Percentiles rank a stretch among this genome's conserved stretches.
Conservation (phyloP, 257 asterid genomes). For the Avicennia marina region DNA sequence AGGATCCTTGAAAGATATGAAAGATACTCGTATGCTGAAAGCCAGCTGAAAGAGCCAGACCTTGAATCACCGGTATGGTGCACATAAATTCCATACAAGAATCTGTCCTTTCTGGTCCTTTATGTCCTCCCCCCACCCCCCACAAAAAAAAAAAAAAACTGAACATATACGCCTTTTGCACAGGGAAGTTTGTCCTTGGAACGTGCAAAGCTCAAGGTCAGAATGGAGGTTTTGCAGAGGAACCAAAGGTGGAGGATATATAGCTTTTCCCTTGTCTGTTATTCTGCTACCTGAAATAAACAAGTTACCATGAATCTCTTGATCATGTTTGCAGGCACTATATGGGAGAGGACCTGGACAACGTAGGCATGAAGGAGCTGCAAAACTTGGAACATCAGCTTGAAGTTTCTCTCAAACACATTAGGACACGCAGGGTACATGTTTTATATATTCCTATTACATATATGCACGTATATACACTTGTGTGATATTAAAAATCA, state of each 20-base stretch:
- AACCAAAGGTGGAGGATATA: conserved; percentile 34
- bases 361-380: conserved; percentile 47
- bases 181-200: conserved; percentile 58
- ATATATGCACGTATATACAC: too few relatives aligned
- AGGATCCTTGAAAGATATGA: conserved; percentile 80
- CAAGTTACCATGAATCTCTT: too few relatives aligned
- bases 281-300: neutral
- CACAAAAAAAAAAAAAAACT: too few relatives aligned
- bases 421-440: conserved; percentile 48
- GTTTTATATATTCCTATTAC: too few relatives aligned
- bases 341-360: conserved; percentile 58
- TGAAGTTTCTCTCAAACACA: conserved; percentile 46
- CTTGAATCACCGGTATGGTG: conserved; percentile 56
- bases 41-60: conserved; percentile 43
- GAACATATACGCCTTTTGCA: neutral
- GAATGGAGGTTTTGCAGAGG: conserved; percentile 55
- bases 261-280: neutral
- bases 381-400: conserved; percentile 67
- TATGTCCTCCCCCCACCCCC: neutral
- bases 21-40: conserved; percentile 83
- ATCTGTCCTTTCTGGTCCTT: too few relatives aligned
- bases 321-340: conserved; percentile 36
- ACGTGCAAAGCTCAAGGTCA: conserved; percentile 56
- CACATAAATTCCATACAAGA: too few relatives aligned
- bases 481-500: too few relatives aligned